phyloP scores from a whole-genome alignment of 345 rosid genomes.

The Turritis glabra region DNA sequence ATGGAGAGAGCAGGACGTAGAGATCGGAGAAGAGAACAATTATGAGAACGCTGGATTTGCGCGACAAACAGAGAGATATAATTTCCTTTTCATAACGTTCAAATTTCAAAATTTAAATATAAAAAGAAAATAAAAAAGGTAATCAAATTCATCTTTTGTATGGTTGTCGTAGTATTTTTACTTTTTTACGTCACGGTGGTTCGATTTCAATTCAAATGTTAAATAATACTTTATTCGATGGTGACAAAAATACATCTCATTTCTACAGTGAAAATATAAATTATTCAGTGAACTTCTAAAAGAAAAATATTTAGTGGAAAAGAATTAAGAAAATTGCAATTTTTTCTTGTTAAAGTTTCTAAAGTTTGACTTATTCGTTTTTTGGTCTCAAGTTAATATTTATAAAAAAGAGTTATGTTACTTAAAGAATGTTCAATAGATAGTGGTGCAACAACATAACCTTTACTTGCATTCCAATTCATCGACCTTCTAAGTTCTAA shows the following conservation, averaged over 20 bases:
- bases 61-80: neutral
- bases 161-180: neutral
- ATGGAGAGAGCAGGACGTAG: slow-evolving; percentile 21
- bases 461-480: slow-evolving; percentile 25
- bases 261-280: neutral
- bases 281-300: no score
- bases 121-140: neutral
- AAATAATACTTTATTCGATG: neutral
- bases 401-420: neutral
- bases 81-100: neutral
- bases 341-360: neutral
- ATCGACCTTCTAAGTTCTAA: slow-evolving; percentile 19
- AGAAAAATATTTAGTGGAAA: no score
- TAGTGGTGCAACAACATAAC: slow-evolving; percentile 19
- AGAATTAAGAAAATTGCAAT: neutral
- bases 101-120: neutral
- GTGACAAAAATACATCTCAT: neutral
- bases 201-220: neutral
- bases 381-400: neutral
- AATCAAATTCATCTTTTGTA: neutral
- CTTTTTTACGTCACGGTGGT: neutral
- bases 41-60: slow-evolving; percentile 31
- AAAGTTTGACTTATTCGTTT: neutral
- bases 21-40: slow-evolving; percentile 24
- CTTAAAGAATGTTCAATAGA: slow-evolving; percentile 10